Base-by-base conservation (phyloP, 2,329 filamentous ascomycete species). In the Calcarisporium arbuscula region DNA sequence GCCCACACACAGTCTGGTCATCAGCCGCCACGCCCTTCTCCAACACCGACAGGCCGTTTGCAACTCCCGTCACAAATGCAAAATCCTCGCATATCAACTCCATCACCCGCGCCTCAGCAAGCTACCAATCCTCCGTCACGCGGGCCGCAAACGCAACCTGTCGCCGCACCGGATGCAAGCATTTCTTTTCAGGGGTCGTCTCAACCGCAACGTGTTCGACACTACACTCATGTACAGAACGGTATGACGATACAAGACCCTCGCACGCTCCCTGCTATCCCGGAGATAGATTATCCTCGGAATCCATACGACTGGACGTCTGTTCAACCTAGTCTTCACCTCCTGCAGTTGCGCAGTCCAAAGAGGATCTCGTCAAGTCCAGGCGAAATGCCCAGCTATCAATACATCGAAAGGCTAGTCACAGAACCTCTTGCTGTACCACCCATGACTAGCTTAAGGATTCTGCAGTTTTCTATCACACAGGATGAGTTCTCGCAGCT, bases 361-460 rank as follows among this genome's bases (percentile, higher is more conserved):
- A 58, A 52, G 25, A 61, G 69, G 31, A 47, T 61, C n/a, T 52
- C 60, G 6, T 21, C 31, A n/a, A 37, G 36, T 6, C 39, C 41
- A 2, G 28, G 37, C 8, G 32, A 35, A 6, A 58, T 60, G 40
- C 60, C 60, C 5, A 58, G 73, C 33, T 85, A 82, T 47, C 76
- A 81, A 42, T 72, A 67, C 31, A 57, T 83, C 14, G 67, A 67
- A 40, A 56, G 52, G 0, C 73, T 80, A 36, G 58, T 64, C 2
- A 47, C 74, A 6, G 42, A 46, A 2, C 81, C 81, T 0, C 41
- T 61, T 19, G 41, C 42, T 31, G 51, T 56, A 32, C 58, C 36
- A 22, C 58, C 64, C 2, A 57, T 54, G 40, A 55, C 51, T 19
- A 52, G 46, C 25, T 47, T 62, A 42, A 70, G 56, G 57, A 62